phyloP scores from a whole-genome alignment of 1,284 basidiomycete species.

The Apiotrichum domesticum region DNA sequence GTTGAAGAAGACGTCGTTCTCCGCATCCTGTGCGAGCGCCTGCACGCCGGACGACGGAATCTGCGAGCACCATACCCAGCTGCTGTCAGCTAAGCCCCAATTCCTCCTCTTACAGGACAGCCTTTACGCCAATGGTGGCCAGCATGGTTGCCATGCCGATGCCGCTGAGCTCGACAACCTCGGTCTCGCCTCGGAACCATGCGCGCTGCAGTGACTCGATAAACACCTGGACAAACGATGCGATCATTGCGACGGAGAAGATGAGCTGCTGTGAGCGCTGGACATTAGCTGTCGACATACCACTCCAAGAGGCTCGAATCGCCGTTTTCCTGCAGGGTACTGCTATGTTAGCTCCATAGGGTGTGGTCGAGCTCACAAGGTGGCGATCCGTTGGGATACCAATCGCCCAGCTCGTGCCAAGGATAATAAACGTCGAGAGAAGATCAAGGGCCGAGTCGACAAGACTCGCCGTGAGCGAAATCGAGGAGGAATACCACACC shows the following conservation, averaged over 20 bases:
- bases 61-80: constrained; percentile 46
- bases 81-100: neutral
- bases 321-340: constrained; percentile 53
- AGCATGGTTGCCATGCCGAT: constrained; percentile 50
- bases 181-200: constrained; percentile 24
- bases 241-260: constrained; percentile 57
- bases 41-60: constrained; percentile 45
- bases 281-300: constrained; percentile 35
- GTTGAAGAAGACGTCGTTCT: constrained; percentile 55
- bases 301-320: constrained; percentile 51
- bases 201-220: constrained; percentile 50
- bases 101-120: constrained; percentile 42
- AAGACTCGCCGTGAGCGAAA: constrained; percentile 54
- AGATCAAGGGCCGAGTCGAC: constrained; percentile 55
- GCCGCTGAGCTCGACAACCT: constrained; percentile 37
- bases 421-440: constrained; percentile 51
- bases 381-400: constrained; percentile 39
- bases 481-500: constrained; percentile 52
- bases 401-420: constrained; percentile 44
- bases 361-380: constrained; percentile 13
- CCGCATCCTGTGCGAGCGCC: constrained; percentile 50
- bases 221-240: constrained; percentile 50
- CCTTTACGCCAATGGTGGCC: constrained; percentile 53
- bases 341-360: constrained; percentile 7
- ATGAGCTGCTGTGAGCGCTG: constrained; percentile 37